A percentile compares a stretch with the other conserved stretches of the same genome.
phyloP scores from a whole-genome alignment of 2,329 filamentous ascomycete species.

The Blumeriella jaapii region DNA sequence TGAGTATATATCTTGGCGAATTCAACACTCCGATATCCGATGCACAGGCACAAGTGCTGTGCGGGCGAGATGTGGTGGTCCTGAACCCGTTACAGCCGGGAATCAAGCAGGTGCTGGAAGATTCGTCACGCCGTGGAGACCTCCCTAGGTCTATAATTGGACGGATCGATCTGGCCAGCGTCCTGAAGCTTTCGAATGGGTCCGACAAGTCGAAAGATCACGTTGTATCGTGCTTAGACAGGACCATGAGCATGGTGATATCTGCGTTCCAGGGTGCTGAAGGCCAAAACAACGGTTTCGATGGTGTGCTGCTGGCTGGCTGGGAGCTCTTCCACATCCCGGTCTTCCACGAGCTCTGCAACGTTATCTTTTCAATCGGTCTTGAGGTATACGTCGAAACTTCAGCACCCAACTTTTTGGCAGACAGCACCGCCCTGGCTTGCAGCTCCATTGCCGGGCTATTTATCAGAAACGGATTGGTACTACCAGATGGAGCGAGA shows the following conservation, averaged over 20 bases:
- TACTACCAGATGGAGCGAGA: slow-evolving; percentile 30
- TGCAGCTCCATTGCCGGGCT: slow-evolving; percentile 29
- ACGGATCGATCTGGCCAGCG: slow-evolving; percentile 21
- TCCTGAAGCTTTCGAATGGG: not conserved
- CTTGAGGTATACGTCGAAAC: slow-evolving; percentile 33
- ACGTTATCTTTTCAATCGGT: slow-evolving; percentile 22
- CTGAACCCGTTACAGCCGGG: slow-evolving; percentile 9
- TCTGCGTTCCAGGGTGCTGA: slow-evolving; percentile 21
- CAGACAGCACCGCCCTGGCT: slow-evolving; percentile 28
- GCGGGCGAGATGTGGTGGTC: slow-evolving; percentile 8
- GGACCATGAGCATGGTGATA: slow-evolving; percentile 19
- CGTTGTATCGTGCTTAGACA: slow-evolving; percentile 6
- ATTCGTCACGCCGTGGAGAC: slow-evolving; percentile 12
- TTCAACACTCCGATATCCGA: slow-evolving; percentile 12
- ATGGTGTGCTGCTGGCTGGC: slow-evolving; percentile 32
- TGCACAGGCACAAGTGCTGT: slow-evolving; percentile 5
- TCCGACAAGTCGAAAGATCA: not conserved
- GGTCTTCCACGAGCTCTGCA: slow-evolving; percentile 26
- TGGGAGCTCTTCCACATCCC: slow-evolving; percentile 26
- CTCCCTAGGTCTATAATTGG: slow-evolving; percentile 23
- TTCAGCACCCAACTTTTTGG: slow-evolving; percentile 30
- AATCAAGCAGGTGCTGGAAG: slow-evolving; percentile 6
- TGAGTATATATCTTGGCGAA: slow-evolving; percentile 24
- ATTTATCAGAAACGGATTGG: slow-evolving; percentile 33
- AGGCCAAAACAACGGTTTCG: slow-evolving; percentile 28